Base-by-base conservation (phyloP, 2,329 filamentous ascomycete genomes). In the Fusarium sp. region DNA sequence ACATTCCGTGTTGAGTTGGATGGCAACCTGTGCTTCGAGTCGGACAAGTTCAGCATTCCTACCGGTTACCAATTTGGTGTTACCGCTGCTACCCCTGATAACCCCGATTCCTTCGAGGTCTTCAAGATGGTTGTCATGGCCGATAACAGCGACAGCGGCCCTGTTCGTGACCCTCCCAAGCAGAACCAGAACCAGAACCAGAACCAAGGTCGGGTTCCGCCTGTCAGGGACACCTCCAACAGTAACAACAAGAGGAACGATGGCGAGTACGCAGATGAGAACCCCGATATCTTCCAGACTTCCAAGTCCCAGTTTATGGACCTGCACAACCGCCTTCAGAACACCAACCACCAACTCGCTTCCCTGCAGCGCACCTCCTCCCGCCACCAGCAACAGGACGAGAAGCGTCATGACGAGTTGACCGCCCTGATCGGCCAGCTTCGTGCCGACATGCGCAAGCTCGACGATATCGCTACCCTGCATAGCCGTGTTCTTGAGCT, bases 71-170 rank as follows among this genome's bases (percentile, higher is more conserved):
- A 88, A 77, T 93, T 97, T 71, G 96, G 96, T 74, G 83, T 99
- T 72, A 93, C 92, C 15, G 96, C 95, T 41, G 92, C 93, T 18
- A 95, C 93, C 5, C 92, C 93, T 29, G 95, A 98, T 71, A 94
- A 90, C 74, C 94, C 96, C 1, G 96, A 99, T 81, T 97, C 93
- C 8, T 97, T 98, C 75, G 96, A 99, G 80, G 80, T 97, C 70
- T 96, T 94, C 84, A 97, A 95, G 78, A 87, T 98, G 77, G 86
- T 92, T 35, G 88, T 96, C 52, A 88, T 90, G 76, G 90, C 87
- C 13, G 86, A 89, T 74, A 82, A 73, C 61, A 75, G 66, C 33
- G 70, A 72, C 15, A 54, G 53, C n/a, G 59, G 75, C 57, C 42
- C 75, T 71, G 60, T 66, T 59, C 69, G 50, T 74, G 78, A 63